Base-by-base conservation (phyloP, 1,284 basidiomycete genomes). In the Sporisorium iseilematis-ciliati region DNA sequence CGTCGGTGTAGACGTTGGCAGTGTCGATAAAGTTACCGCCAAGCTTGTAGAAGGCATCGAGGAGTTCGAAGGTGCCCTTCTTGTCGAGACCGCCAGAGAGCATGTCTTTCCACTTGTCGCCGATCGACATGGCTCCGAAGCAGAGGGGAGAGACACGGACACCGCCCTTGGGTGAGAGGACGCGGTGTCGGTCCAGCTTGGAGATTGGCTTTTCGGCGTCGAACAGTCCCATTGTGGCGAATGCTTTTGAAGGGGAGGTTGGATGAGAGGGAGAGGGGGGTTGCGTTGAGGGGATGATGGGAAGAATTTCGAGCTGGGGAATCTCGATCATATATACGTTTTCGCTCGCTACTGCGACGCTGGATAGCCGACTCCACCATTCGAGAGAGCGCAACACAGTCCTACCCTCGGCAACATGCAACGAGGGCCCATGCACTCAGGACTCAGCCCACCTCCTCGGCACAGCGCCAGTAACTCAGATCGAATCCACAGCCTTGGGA, bases 11-110 rank as follows among this genome's bases (percentile, higher is more conserved):
- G 40, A 48, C 73, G 58, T 87, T 89, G 12, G 89, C 86, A 0
- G 89, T 90, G 65, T 90, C 89, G 63, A 90, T 89, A 57, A 89
- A 89, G 74, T 89, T 90, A 12, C 80, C 77, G 29, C 18, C 89
- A 16, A 61, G 61, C 50, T 72, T 68, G 67, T 71, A 66, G 40
- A 75, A 79, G 16, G 63, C 54, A 53, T 79, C 78, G 31, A 79
- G 72, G 35, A 79, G 63, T 20, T 69, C 73, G 35, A 76, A 79
- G 14, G 72, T 56, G 42, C 33, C 73, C 29, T 61, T 26, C 57
- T 79, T 66, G 57, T 70, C 63, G 26, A 78, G 63, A 12, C 72
- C 64, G 31, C 73, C 73, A 0, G 65, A 71, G 51, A 72, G 53
- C 41, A 62, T 55, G 50, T 48, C 82, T 7, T 70, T 77, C 89